Conservation (phyloP, 1,284 basidiomycete genomes). For the Porodaedalea pini region DNA sequence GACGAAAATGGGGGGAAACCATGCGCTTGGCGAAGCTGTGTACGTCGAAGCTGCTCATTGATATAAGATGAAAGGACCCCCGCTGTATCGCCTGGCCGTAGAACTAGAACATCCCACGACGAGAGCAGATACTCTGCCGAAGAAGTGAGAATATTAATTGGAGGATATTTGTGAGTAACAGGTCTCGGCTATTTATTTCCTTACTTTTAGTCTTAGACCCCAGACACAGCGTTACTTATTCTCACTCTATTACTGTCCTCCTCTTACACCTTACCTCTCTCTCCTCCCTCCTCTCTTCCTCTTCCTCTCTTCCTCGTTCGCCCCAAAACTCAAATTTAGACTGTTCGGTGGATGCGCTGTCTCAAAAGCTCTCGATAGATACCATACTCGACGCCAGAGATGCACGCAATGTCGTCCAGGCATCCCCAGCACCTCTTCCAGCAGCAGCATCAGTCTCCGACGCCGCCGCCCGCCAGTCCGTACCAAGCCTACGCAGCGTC, state of each 20-base stretch:
- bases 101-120: background rate
- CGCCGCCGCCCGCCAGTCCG: slow-evolving; percentile 2
- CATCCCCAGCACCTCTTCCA: slow-evolving; percentile 3
- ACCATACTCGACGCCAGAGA: background rate
- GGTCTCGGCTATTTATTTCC: background rate
- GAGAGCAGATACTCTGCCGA: background rate
- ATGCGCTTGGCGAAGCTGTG: slow-evolving; percentile 3
- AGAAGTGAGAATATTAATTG: background rate
- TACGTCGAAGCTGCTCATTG: background rate
- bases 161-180: background rate
- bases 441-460: slow-evolving; percentile 7
- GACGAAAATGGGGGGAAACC: background rate
- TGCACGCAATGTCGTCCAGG: slow-evolving; percentile 7
- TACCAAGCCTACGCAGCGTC: background rate
- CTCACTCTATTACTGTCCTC: slow-evolving; percentile 14
- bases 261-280: slow-evolving; percentile 3
- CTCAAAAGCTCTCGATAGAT: background rate
- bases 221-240: background rate
- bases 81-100: background rate
- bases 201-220: background rate
- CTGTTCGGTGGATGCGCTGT: background rate
- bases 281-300: slow-evolving; percentile 1
- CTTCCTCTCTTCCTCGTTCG: background rate
- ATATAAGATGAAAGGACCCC: slow-evolving; percentile 2
- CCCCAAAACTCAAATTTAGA: slow-evolving; percentile 4